phyloP scores from a whole-genome alignment of 2,329 filamentous ascomycete genomes.

The Coleophoma eucalyptorum region DNA sequence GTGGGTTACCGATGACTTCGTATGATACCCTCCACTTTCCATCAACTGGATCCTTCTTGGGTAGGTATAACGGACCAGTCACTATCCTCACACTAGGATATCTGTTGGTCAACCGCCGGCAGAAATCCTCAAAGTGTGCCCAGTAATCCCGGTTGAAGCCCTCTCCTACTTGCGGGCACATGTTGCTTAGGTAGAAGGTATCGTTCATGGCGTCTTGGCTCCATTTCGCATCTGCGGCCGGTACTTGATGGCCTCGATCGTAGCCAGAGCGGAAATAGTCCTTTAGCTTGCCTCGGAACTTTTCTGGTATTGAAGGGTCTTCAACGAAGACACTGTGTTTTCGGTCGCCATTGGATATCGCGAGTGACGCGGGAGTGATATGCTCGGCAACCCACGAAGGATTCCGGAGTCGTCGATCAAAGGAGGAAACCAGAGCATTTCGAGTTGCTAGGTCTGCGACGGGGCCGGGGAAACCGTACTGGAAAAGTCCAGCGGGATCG shows the following conservation, averaged over 20 bases:
- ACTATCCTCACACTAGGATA: constrained; percentile 90
- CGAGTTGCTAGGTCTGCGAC: constrained; percentile 77
- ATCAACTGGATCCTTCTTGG: constrained; percentile 74
- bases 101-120: constrained; percentile 70
- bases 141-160: constrained; percentile 99
- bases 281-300: constrained; percentile 84
- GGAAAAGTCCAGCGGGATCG: constrained; percentile 72
- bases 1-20: constrained; percentile 91
- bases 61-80: constrained; percentile 90
- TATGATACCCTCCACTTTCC: constrained; percentile 95
- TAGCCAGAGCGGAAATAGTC: constrained; percentile 96
- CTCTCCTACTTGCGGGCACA: constrained; percentile 97
- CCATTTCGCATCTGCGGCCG: constrained; percentile 95
- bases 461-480: constrained; percentile 91
- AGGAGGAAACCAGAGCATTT: constrained; percentile 76
- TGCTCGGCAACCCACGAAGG: constrained; percentile 95
- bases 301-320: constrained; percentile 72
- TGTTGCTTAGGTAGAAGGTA: constrained; percentile 90
- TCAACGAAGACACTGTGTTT: constrained; percentile 81
- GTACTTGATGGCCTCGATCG: constrained; percentile 94
- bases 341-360: constrained; percentile 72
- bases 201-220: constrained; percentile 91
- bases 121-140: constrained; percentile 98
- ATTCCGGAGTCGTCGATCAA: constrained; percentile 86
- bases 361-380: constrained; percentile 84